Conservation (phyloP, 805 yeast genomes). For the Nakazawaea ernobii region DNA sequence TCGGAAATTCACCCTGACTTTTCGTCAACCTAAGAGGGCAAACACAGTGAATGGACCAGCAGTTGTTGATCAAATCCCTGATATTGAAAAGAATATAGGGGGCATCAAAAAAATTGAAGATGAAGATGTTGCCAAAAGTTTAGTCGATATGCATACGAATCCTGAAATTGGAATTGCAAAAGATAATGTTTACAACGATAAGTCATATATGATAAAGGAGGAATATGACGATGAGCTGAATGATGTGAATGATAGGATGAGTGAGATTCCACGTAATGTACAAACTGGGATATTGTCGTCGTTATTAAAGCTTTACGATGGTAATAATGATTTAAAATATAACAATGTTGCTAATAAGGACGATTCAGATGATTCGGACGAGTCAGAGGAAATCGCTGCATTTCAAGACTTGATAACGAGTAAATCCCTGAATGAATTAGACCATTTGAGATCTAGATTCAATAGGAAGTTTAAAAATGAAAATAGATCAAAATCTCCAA, state of each 20-base stretch:
- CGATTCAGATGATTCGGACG: neutral
- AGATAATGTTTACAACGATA: neutral
- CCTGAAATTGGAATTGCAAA: neutral
- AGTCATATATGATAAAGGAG: constrained; percentile 4
- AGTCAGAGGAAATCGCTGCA: neutral
- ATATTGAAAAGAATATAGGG: neutral
- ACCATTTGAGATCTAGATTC: constrained; percentile 2
- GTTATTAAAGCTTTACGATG: constrained; percentile 34
- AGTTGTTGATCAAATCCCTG: neutral
- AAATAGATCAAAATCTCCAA: neutral
- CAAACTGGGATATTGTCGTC: constrained; percentile 43
- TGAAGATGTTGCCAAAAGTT: neutral
- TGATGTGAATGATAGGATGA: constrained; percentile 21
- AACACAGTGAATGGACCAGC: neutral
- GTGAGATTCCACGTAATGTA: constrained; percentile 33
- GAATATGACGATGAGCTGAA: constrained; percentile 7
- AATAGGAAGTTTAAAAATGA: constrained; percentile 3
- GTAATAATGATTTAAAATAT: constrained; percentile 26
- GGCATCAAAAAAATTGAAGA: neutral
- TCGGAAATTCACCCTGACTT: neutral
- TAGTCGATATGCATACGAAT: constrained; percentile 4
- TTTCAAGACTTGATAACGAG: neutral
- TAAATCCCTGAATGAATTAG: constrained; percentile 1
- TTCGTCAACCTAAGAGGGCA: neutral
- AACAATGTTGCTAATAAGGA: constrained; percentile 12